Base-by-base conservation (phyloP, 2,329 filamentous ascomycete genomes). In the Pseudogymnoascus sp. region DNA sequence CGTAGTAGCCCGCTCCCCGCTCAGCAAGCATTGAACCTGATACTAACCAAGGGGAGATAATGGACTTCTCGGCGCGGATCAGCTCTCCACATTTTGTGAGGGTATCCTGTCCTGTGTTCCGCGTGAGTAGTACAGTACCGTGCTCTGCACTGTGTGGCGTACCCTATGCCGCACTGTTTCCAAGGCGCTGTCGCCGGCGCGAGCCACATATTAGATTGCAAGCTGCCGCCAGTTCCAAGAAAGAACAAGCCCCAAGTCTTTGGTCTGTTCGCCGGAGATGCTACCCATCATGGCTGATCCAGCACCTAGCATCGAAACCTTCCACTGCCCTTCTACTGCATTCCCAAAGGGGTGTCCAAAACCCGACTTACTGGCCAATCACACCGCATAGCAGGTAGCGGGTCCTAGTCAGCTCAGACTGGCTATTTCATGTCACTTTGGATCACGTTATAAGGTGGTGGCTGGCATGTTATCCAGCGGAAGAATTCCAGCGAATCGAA, bases 181-280 rank as follows among this genome's bases (percentile, higher is more conserved):
- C 47, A 31, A 53, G 50, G 28, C 50, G 50, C 50, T 18, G 50
- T 56, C 50, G 50, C n/a, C 25, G 28, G 50, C 25, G 25, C n/a
- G 50, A 56, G 25, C 50, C 50, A 33, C 28, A 56, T 5, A n/a
- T 33, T 18, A 33, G n/a, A 33, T 56, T 56, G 50, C 25, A 56
- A 18, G n/a, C 25, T 56, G 50, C 28, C 50, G 28, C 50, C 50
- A 56, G 25, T 31, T 18, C 25, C n/a, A 53, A 53, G 47, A 56
- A 25, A 56, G 50, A 56, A 33, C n/a, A 56, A 56, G 50, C n/a
- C 50, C 50, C 50, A 56, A 18, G 50, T 56, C 50, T 33, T 33
- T 33, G 25, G 44, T 28, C 44, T 50, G 44, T 50, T 50, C 44
- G 23, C 23, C 28, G 50, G 50, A 33, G 25, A 12, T 33, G 50